Percentiles rank a stretch among this genome's conserved stretches.
Conservation (phyloP, 2,329 filamentous ascomycete genomes). For the Magnaporthiopsis rhizophila region DNA sequence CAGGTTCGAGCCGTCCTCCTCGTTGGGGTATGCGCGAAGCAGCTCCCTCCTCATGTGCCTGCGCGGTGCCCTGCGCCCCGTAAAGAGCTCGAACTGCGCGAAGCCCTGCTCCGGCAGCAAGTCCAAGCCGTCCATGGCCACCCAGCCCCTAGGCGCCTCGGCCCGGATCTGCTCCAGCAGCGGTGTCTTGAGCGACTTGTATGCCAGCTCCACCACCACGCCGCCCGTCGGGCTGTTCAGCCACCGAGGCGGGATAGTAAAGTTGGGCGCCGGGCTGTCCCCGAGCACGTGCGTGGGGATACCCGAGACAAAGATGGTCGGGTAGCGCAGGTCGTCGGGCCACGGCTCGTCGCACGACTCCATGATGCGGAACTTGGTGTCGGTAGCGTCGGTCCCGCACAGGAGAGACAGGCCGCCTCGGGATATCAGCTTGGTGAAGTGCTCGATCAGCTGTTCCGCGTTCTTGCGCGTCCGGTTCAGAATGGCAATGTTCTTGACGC, state of each 20-base stretch:
- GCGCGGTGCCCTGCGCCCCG: conserved; percentile 60
- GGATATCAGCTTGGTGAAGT: conserved; percentile 55
- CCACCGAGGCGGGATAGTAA: conserved; percentile 63
- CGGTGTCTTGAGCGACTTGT: conserved; percentile 65
- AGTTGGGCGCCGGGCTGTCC: conserved; percentile 57
- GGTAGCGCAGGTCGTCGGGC: conserved; percentile 54
- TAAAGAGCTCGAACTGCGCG: conserved; percentile 76
- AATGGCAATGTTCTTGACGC: conserved; percentile 67
- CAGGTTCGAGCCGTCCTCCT: conserved; percentile 7
- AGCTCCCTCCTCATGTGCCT: conserved; percentile 56
- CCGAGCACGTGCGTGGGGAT: conserved; percentile 64
- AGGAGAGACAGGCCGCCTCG: conserved; percentile 26
- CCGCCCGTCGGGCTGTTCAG: conserved; percentile 65
- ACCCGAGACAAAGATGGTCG: conserved; percentile 69
- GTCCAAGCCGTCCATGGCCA: conserved; percentile 68
- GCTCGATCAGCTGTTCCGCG: conserved; percentile 57
- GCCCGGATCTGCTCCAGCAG: conserved; percentile 59
- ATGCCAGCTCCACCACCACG: conserved; percentile 67
- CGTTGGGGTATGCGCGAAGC: conserved; percentile 2
- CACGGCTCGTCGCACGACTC: conserved; percentile 51
- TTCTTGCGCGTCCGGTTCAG: conserved; percentile 64
- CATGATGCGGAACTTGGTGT: conserved; percentile 50
- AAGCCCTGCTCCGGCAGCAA: conserved; percentile 72
- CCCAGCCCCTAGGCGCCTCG: conserved; percentile 57
- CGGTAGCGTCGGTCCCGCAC: conserved; percentile 12